These are phyloP conservation scores for Hypoxylon sp. DNA, from an alignment of 2,329 filamentous ascomycete genomes.

Conservation along the genomic window DNA sequence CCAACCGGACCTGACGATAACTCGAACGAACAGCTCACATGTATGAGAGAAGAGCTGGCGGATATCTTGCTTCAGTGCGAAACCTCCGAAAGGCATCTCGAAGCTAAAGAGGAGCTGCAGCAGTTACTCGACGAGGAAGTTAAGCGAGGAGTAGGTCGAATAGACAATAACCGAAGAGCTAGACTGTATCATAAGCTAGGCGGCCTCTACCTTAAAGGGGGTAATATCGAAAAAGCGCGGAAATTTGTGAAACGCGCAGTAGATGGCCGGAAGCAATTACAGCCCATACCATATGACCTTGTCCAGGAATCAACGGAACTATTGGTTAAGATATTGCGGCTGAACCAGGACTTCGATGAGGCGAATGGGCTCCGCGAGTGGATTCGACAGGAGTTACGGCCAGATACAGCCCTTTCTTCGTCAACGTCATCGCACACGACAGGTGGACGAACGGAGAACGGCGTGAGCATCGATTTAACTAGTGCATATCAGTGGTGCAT, in stretches of 20 bases:
- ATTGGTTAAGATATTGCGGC: conserved; percentile 47
- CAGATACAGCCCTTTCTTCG: conserved; percentile 6
- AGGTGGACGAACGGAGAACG: neutral
- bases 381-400: conserved; percentile 42
- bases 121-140: conserved; percentile 46
- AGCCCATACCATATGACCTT: conserved; percentile 32
- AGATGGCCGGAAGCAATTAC: conserved; percentile 42
- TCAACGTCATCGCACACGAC: conserved; percentile 11
- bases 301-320: conserved; percentile 49
- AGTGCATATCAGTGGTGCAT: conserved; percentile 51
- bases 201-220: conserved; percentile 42
- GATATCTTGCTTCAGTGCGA: conserved; percentile 49
- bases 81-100: conserved; percentile 35
- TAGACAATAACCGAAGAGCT: conserved; percentile 41
- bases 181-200: conserved; percentile 53
- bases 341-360: conserved; percentile 48
- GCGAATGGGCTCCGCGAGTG: conserved; percentile 49
- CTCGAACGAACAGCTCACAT: conserved; percentile 33
- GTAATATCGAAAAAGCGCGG: conserved; percentile 42
- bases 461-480: conserved; percentile 17
- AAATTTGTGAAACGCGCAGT: conserved; percentile 48
- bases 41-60: conserved; percentile 51
- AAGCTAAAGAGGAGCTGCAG: conserved; percentile 47
- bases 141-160: conserved; percentile 24
- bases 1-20: conserved; percentile 25